Conservation (phyloP, 495 filamentous ascomycete genomes). For the Sabuloglossum arenarium region DNA sequence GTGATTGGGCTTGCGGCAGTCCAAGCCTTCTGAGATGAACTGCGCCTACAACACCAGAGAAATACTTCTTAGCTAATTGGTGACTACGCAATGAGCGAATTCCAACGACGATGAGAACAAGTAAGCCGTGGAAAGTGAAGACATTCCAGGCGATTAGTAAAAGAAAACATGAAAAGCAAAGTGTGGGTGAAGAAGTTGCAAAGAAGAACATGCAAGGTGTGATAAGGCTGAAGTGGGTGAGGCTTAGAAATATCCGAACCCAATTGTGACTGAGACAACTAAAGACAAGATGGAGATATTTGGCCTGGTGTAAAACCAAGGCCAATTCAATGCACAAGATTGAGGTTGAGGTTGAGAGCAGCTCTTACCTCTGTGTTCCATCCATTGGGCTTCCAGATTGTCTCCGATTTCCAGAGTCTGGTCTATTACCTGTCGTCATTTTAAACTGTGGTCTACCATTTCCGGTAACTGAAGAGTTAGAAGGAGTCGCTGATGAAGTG, state of each 20-base stretch:
- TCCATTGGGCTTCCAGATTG: conserved; percentile 35
- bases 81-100: not conserved
- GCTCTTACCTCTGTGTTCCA: conserved; percentile 29
- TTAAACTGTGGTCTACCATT: conserved; percentile 25
- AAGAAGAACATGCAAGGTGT: not conserved
- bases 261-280: conserved; percentile 4
- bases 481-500: conserved; percentile 5
- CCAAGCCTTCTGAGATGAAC: conserved; percentile 36
- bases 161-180: not conserved
- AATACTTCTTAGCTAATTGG: not conserved
- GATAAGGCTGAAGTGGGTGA: not conserved
- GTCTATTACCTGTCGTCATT: conserved; percentile 25
- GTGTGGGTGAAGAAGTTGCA: not conserved
- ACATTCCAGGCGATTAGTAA: not conserved
- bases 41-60: not conserved
- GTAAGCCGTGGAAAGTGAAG: not conserved
- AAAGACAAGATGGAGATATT: not conserved
- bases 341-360: no score
- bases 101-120: not conserved
- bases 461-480: conserved; percentile 17
- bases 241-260: not conserved
- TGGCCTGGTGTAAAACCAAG: not conserved
- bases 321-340: not conserved
- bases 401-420: conserved; percentile 30
- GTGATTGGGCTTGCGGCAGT: conserved; percentile 43